A percentile compares a stretch with the other conserved stretches of the same genome.
Evolutionary conservation across 208 protist genomes (phyloP).

Genomic region (Naegleria gruberi): DNA sequence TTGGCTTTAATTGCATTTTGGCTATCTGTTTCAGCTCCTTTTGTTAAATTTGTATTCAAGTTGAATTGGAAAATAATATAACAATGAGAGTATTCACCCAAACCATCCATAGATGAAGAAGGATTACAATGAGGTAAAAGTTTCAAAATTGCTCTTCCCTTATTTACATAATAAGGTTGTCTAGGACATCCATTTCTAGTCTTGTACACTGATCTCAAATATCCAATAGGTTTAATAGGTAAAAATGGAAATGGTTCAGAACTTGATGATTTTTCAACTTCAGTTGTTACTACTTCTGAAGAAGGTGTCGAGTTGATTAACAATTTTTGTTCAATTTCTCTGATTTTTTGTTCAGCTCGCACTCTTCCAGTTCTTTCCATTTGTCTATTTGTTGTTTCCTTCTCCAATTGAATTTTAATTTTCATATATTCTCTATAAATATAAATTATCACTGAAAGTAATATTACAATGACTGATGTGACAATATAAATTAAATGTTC

Average conservation of each 20-base stretch:
- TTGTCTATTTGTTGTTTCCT: neutral
- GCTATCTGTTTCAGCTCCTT: neutral
- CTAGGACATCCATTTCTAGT: slow-evolving; percentile 2
- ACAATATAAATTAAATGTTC: too few species aligned
- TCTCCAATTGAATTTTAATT: neutral
- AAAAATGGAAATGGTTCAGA: neutral
- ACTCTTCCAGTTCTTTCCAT: neutral
- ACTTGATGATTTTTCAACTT: neutral
- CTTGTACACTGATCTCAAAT: neutral
- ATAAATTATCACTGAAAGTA: too few species aligned
- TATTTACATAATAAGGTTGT: neutral
- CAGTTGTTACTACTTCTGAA: neutral
- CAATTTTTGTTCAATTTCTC: neutral
- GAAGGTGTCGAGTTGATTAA: too few species aligned
- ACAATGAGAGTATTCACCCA: slow-evolving; percentile 12
- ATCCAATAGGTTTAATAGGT: neutral
- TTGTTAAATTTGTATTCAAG: slow-evolving; percentile 13
- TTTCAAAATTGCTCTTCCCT: neutral
- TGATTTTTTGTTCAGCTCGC: neutral
- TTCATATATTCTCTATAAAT: neutral
- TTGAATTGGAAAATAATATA: slow-evolving; percentile 15
- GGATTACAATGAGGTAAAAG: slow-evolving; percentile 1
- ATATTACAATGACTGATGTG: too few species aligned
- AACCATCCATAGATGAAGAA: neutral
- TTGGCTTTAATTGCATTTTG: slow-evolving; percentile 1